Percentiles rank a stretch among this genome's conserved stretches.
phyloP scores from a whole-genome alignment of 495 filamentous ascomycete species.

The Annulohypoxylon nitens region DNA sequence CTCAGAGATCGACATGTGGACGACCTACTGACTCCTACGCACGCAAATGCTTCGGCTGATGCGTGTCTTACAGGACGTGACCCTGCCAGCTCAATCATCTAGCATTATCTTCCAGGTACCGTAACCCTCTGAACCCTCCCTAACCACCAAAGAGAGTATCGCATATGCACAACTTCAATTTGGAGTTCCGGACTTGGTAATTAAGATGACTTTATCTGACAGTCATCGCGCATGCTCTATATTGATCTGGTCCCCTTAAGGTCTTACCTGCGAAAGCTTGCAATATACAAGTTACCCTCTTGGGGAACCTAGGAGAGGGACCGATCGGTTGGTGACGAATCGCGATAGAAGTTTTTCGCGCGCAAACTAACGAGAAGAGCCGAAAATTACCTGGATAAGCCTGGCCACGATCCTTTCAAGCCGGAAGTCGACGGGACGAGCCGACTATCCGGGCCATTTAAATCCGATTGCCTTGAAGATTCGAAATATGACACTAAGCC shows the following conservation, averaged over 20 bases:
- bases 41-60: slow-evolving; percentile 40
- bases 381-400: slow-evolving; percentile 17
- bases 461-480: background rate
- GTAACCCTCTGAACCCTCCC: background rate
- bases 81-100: slow-evolving; percentile 44
- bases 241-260: slow-evolving; percentile 24
- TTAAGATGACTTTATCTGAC: slow-evolving; percentile 24
- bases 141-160: slow-evolving; percentile 33
- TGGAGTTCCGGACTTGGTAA: slow-evolving; percentile 32
- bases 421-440: slow-evolving; percentile 37
- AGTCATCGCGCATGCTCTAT: slow-evolving; percentile 31
- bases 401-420: background rate
- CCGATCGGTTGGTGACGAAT: slow-evolving; percentile 31
- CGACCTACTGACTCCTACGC: slow-evolving; percentile 33
- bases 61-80: slow-evolving; percentile 48
- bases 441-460: slow-evolving; percentile 31
- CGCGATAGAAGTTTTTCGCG: slow-evolving; percentile 21
- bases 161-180: slow-evolving; percentile 45
- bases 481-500: slow-evolving; percentile 2
- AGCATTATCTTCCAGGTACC: slow-evolving; percentile 25
- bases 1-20: slow-evolving; percentile 56
- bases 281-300: slow-evolving; percentile 23
- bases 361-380: slow-evolving; percentile 24
- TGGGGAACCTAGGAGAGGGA: slow-evolving; percentile 30
- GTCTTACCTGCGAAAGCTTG: slow-evolving; percentile 13